A percentile compares a stretch with the other conserved stretches of the same genome.
Evolutionary conservation across 2,329 filamentous ascomycete genomes (phyloP).

Genomic region (Cladosporium velox): DNA sequence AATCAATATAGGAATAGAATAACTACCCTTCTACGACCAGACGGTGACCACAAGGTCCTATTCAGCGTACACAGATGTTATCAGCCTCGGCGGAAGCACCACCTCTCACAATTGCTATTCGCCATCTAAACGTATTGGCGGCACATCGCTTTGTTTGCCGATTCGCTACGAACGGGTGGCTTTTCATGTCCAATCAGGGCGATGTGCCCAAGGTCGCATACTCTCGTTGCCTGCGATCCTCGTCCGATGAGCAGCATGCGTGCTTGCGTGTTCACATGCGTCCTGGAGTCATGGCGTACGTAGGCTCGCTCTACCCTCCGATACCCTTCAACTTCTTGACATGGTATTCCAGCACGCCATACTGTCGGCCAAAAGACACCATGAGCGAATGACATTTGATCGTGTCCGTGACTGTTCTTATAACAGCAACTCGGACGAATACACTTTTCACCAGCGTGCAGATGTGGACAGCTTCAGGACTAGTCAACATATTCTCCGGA

Average conservation of each 20-base stretch:
- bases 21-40: not conserved
- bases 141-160: conserved; percentile 8
- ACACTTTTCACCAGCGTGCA: not conserved
- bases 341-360: not conserved
- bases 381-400: not conserved
- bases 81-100: not conserved
- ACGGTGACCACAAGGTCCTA: not conserved
- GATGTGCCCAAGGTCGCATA: not conserved
- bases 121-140: not conserved
- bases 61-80: not conserved
- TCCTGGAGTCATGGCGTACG: not conserved
- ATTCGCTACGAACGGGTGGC: not conserved
- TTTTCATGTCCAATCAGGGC: not conserved
- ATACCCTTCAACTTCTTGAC: not conserved
- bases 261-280: not conserved
- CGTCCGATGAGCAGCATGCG: not conserved
- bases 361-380: not conserved
- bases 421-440: not conserved
- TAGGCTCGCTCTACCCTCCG: too few relatives aligned
- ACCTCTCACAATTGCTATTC: not conserved
- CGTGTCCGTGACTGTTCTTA: not conserved
- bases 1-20: not conserved
- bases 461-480: not conserved
- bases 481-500: not conserved
- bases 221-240: not conserved